phyloP scores from a whole-genome alignment of 139 green algal species.

The Picochlorum sp. region DNA sequence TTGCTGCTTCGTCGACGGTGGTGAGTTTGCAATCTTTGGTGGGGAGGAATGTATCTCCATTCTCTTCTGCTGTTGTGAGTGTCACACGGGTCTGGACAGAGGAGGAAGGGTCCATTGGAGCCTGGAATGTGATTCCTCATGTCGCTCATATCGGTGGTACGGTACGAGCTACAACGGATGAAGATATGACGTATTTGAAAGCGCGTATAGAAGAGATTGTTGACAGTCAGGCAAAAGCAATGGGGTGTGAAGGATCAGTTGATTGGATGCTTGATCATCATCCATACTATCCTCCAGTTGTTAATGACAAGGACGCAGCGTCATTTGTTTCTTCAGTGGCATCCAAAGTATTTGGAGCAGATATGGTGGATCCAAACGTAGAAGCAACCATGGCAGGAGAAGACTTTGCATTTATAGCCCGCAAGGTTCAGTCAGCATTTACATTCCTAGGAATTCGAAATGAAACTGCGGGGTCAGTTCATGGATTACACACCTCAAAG shows the following conservation, averaged over 20 bases:
- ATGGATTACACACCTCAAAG: constrained; percentile 58
- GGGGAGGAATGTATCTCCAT: constrained; percentile 66
- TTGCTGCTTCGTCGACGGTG: constrained; percentile 58
- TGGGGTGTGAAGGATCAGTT: constrained; percentile 59
- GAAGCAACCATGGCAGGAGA: constrained; percentile 63
- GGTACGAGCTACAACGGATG: constrained; percentile 42
- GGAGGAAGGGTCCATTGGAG: constrained; percentile 24
- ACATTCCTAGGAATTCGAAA: constrained; percentile 77
- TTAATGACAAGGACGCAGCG: constrained; percentile 57
- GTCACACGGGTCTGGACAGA: constrained; percentile 62
- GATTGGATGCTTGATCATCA: constrained; percentile 51
- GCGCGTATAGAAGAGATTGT: constrained; percentile 42
- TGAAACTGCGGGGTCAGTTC: constrained; percentile 46
- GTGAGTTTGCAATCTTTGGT: constrained; percentile 72
- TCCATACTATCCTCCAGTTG: constrained; percentile 67
- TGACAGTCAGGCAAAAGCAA: constrained; percentile 27
- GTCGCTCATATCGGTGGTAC: constrained; percentile 57
- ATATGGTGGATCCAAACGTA: constrained; percentile 17
- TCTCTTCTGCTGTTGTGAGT: constrained; percentile 73
- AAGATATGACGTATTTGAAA: constrained; percentile 25
- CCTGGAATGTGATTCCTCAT: constrained; percentile 82
- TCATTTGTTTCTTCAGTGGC: constrained; percentile 53
- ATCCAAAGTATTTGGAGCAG: constrained; percentile 21
- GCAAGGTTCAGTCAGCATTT: constrained; percentile 48
- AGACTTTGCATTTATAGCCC: constrained; percentile 75